These are phyloP conservation scores for Boehmeria nivea DNA, from an alignment of 306 rosid species.

Conservation along the genomic window DNA sequence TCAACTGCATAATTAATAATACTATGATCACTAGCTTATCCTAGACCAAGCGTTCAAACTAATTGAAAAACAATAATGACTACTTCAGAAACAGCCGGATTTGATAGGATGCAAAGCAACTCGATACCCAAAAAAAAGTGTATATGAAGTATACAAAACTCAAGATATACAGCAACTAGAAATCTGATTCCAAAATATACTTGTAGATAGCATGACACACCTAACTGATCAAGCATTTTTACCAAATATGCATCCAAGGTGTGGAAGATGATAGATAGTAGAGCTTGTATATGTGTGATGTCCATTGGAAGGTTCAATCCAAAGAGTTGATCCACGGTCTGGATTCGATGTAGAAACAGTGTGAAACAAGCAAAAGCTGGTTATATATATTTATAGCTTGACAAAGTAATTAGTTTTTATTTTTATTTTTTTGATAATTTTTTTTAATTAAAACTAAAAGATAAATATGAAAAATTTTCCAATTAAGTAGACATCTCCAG, in stretches of 20 bases:
- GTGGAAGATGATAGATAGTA: slow-evolving; percentile 48
- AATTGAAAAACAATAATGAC: not conserved
- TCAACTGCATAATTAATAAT: slow-evolving; percentile 39
- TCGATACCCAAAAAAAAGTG: too few species aligned
- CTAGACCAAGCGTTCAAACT: not conserved
- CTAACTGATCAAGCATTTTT: slow-evolving; percentile 44
- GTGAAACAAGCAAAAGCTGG: slow-evolving; percentile 7
- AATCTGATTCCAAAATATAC: not conserved
- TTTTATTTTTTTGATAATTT: too few species aligned
- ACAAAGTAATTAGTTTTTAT: too few species aligned
- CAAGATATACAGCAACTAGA: not conserved
- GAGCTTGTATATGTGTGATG: slow-evolving; percentile 53
- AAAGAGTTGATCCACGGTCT: slow-evolving; percentile 58
- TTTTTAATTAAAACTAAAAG: too few species aligned
- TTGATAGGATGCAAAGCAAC: too few species aligned
- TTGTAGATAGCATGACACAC: slow-evolving; percentile 21
- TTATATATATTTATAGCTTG: not conserved
- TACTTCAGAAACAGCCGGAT: not conserved
- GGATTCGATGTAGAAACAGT: not conserved
- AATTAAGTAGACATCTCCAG: too few species aligned
- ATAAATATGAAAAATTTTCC: too few species aligned
- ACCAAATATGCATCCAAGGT: slow-evolving; percentile 42
- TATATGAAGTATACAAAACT: too few species aligned
- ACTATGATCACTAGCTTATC: slow-evolving; percentile 1
- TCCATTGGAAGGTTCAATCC: slow-evolving; percentile 50